Evolutionary conservation across 208 protist species (phyloP), one percentile per base, ranked within the genome.

Genomic region (Naegleria lovaniensis): DNA sequence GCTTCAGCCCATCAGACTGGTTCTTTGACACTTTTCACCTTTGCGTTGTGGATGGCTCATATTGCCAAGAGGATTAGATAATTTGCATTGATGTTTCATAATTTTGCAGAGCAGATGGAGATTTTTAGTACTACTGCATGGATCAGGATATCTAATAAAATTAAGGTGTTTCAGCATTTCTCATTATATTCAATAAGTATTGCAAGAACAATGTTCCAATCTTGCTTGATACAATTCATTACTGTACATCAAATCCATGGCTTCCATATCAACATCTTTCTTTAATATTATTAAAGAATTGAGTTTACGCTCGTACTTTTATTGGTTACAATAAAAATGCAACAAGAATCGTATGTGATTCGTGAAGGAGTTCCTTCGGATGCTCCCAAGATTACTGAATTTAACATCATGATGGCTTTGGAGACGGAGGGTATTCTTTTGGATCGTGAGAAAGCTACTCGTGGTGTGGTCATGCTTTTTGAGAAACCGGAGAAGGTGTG

Each of bases 21-120:
- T 43, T 41, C 29, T 43, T 89, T 89, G 51, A 89, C 86, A 43
- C 29, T 89, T 5, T 76, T 89, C 15, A 39, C 86, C 13, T n/a
- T 43, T 43, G 29, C 33, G 4, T n/a, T 89, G 2, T 89, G 36
- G 33, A 67, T 89, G 43, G 36, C 36, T 15, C 86, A 89, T 41
- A 2, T 76, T 25, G 29, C 58, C 5, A 89, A 41, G 33, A 89
- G 85, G 43, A 87, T 67, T 67, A 67, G 55, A 67, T 67, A 67
- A 67, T 29, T 48, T 48, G 43, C 1, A 48, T 48, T 48, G 1
- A 9, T 1, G 7, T 48, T 48, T 7, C 1, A 48, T 48, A 48
- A 48, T 48, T 48, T 48, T 48, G 7, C 43, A 48, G 43, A 48
- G n/a, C n/a, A n/a, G n/a, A n/a, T n/a, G n/a, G n/a, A n/a, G n/a